These are phyloP conservation scores for Carex parvula DNA, from an alignment of 176 grass and related monocot species.

Conservation along the genomic window DNA sequence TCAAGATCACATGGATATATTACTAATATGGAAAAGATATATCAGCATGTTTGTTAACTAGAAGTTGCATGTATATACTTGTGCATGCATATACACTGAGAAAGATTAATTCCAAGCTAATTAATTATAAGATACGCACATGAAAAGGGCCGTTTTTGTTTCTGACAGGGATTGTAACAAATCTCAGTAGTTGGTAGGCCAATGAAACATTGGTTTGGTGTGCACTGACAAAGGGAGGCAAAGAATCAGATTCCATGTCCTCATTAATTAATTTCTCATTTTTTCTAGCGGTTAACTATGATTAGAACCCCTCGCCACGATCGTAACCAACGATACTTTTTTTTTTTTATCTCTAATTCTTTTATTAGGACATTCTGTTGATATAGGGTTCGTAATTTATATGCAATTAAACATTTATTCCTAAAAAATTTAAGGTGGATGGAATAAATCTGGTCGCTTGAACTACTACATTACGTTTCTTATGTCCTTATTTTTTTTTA, in stretches of 20 bases:
- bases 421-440: background rate
- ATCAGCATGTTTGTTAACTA: background rate
- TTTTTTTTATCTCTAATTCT: background rate
- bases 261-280: background rate
- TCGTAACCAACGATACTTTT: background rate
- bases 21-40: background rate
- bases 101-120: background rate
- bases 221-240: conserved; percentile 16
- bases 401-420: background rate
- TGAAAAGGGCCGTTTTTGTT: background rate
- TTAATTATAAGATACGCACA: background rate
- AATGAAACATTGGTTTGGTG: conserved; percentile 22
- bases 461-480: background rate
- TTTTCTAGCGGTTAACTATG: background rate
- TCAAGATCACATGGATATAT: background rate
- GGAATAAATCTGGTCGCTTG: background rate
- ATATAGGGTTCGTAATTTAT: background rate
- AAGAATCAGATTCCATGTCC: conserved; percentile 25
- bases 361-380: background rate
- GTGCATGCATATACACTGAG: background rate
- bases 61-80: background rate
- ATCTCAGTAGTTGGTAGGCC: conserved; percentile 15
- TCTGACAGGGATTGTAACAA: background rate
- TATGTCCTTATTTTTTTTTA: background rate
- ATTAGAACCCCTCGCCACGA: conserved; percentile 32